Conservation (phyloP, 176 grass and related monocot genomes). For the Aegilops longissima region DNA sequence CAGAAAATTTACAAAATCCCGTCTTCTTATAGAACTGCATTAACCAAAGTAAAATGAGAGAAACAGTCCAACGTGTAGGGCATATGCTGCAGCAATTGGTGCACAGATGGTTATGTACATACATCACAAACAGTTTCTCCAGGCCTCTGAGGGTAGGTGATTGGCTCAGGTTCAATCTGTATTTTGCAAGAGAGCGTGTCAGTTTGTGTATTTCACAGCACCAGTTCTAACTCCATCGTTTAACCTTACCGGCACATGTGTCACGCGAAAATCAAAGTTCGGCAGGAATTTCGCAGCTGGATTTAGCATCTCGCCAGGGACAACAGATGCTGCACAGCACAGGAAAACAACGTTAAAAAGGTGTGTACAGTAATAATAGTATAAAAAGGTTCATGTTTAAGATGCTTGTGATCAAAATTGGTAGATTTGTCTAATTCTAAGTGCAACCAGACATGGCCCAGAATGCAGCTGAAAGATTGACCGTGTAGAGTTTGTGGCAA, state of each 20-base stretch:
- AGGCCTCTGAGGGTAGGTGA: slow-evolving; percentile 80
- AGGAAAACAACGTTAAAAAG: slow-evolving; percentile 16
- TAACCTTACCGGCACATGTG: slow-evolving; percentile 48
- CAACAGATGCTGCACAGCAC: slow-evolving; percentile 37
- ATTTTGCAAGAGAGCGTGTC: slow-evolving; percentile 27
- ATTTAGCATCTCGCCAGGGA: slow-evolving; percentile 48
- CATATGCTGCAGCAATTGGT: not conserved
- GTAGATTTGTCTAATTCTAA: not conserved
- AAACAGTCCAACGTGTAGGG: not conserved
- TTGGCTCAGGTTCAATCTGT: slow-evolving; percentile 42
- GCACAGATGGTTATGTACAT: slow-evolving; percentile 17
- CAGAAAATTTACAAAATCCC: slow-evolving; percentile 69
- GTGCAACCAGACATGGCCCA: not conserved
- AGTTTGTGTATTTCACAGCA: not conserved
- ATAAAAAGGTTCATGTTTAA: slow-evolving; percentile 3
- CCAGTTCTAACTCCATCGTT: slow-evolving; percentile 5
- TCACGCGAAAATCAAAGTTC: slow-evolving; percentile 51
- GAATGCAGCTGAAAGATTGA: not conserved
- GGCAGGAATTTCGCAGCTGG: slow-evolving; percentile 54
- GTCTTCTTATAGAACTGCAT: slow-evolving; percentile 98
- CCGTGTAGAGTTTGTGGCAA: not conserved
- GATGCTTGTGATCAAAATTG: not conserved
- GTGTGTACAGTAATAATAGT: not conserved
- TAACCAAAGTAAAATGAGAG: slow-evolving; percentile 5
- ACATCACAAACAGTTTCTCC: slow-evolving; percentile 96